A percentile compares a stretch with the other conserved stretches of the same genome.
These are phyloP conservation scores for Colletotrichum viniferum DNA, from an alignment of 2,329 filamentous ascomycete species.

Conservation along the genomic window DNA sequence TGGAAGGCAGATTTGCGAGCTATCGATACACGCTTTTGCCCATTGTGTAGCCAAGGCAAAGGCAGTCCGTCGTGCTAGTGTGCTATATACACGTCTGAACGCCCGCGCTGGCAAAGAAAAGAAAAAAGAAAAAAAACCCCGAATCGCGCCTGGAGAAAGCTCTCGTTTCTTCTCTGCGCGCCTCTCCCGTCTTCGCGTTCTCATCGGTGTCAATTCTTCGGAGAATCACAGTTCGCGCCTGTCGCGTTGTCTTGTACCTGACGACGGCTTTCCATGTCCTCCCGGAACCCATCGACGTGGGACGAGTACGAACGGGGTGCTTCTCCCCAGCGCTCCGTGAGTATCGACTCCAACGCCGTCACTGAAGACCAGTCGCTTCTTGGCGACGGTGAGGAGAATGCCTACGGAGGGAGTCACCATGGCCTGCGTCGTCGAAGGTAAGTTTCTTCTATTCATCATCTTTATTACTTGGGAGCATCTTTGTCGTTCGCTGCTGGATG, in stretches of 20 bases:
- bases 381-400: slow-evolving; percentile 40
- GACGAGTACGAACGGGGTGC: slow-evolving; percentile 49
- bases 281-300: slow-evolving; percentile 48
- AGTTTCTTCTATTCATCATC: not conserved
- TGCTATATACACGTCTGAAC: slow-evolving; percentile 15
- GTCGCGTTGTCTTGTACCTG: not conserved
- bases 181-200: not conserved
- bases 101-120: not conserved
- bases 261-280: slow-evolving; percentile 13
- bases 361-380: slow-evolving; percentile 52
- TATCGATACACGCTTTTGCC: slow-evolving; percentile 8
- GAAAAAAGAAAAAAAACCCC: not conserved
- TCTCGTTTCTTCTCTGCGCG: not conserved
- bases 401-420: slow-evolving; percentile 26
- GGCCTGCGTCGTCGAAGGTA: slow-evolving; percentile 41
- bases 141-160: not conserved
- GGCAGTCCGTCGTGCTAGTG: not conserved
- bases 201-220: not conserved
- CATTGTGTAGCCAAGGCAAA: not conserved
- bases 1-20: slow-evolving; percentile 5
- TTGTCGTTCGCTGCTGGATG: not conserved
- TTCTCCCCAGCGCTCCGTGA: slow-evolving; percentile 43
- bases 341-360: slow-evolving; percentile 45
- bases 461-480: not conserved
- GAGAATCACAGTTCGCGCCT: not conserved